Conservation (phyloP, 2,329 filamentous ascomycete genomes). For the Xylariaceae sp. region DNA sequence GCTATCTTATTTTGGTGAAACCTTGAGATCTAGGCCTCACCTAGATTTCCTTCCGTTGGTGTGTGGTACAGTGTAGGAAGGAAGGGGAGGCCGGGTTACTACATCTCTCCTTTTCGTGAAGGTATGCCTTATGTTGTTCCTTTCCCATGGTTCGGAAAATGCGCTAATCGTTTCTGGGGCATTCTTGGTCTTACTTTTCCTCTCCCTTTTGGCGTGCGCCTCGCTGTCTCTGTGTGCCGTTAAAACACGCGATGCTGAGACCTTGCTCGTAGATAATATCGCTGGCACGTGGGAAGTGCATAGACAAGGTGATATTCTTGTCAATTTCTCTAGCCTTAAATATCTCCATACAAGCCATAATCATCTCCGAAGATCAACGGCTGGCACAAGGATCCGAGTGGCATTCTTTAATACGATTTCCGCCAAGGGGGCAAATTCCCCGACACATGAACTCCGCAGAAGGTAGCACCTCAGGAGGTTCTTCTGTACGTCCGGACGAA, state of each 20-base stretch:
- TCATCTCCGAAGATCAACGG: constrained; percentile 5
- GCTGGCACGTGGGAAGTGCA: constrained; percentile 6
- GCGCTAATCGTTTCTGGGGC: no score
- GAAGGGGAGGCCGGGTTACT: constrained; percentile 17
- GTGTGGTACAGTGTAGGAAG: constrained; percentile 16
- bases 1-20: constrained; percentile 14
- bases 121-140: no score
- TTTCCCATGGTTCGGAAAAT: no score
- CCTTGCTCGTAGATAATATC: background rate
- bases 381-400: no score
- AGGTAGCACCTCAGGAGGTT: no score
- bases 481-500: no score
- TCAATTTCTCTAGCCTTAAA: constrained; percentile 15
- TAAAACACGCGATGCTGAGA: constrained; percentile 5
- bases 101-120: background rate
- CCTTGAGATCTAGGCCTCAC: no score
- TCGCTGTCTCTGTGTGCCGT: constrained; percentile 6
- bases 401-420: no score
- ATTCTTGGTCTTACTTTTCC: no score
- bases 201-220: no score
- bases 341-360: constrained; percentile 11
- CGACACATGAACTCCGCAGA: no score
- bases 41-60: constrained; percentile 1
- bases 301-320: background rate
- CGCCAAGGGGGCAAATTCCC: no score